A percentile compares a stretch with the other conserved stretches of the same genome.
These are phyloP conservation scores for Erodium chrysanthum DNA, from an alignment of 441 rosid species.

Conservation along the genomic window DNA sequence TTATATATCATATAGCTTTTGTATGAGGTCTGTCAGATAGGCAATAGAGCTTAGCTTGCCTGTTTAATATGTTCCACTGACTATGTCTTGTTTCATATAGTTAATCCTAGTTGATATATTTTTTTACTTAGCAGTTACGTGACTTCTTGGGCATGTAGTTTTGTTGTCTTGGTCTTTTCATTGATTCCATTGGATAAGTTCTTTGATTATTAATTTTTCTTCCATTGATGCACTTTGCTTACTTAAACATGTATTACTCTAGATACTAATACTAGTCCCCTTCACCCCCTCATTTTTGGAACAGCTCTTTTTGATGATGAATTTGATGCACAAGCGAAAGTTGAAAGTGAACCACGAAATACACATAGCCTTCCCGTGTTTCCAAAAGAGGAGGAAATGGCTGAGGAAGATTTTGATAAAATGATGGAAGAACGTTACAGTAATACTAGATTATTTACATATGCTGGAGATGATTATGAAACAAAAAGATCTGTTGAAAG, in stretches of 20 bases:
- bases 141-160: too few relatives aligned
- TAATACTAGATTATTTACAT: slow-evolving; percentile 31
- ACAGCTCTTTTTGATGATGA: slow-evolving; percentile 43
- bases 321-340: slow-evolving; percentile 30
- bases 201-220: too few relatives aligned
- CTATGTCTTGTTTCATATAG: too few relatives aligned
- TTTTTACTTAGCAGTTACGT: too few relatives aligned
- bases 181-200: too few relatives aligned
- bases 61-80: too few relatives aligned
- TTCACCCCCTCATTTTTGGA: slow-evolving; percentile 10
- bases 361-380: slow-evolving; percentile 31
- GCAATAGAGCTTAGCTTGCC: neutral
- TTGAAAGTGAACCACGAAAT: slow-evolving; percentile 35
- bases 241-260: neutral
- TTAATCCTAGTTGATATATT: too few relatives aligned
- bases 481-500: slow-evolving; percentile 43
- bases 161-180: too few relatives aligned
- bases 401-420: slow-evolving; percentile 72
- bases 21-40: neutral
- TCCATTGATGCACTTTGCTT: too few relatives aligned
- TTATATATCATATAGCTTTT: neutral
- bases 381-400: slow-evolving; percentile 70
- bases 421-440: slow-evolving; percentile 78
- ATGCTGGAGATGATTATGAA: slow-evolving; percentile 47
- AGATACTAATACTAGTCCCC: neutral